Evolutionary conservation across 2,329 filamentous ascomycete genomes (phyloP).

Genomic region (Leptographium wingfieldii): DNA sequence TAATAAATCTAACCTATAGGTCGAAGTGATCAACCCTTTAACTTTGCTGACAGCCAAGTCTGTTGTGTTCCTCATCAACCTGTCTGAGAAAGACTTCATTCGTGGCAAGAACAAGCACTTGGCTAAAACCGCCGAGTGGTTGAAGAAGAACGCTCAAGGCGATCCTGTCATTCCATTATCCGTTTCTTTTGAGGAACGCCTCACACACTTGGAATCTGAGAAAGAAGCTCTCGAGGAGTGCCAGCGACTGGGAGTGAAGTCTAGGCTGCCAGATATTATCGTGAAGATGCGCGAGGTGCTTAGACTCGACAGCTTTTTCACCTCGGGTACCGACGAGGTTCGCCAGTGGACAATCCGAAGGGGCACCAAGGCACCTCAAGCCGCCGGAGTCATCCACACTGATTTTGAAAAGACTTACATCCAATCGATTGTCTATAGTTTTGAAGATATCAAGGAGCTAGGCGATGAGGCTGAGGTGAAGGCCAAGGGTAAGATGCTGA

Average conservation of each 20-base stretch:
- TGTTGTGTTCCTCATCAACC: constrained; percentile 91
- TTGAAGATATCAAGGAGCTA: too few relatives aligned
- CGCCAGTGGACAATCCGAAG: constrained; percentile 96
- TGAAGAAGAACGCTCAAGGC: constrained; percentile 77
- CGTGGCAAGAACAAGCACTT: constrained; percentile 99
- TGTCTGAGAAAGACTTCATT: constrained; percentile 93
- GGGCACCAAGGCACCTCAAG: constrained; percentile 93
- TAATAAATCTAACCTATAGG: constrained; percentile 34
- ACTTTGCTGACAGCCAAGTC: constrained; percentile 94
- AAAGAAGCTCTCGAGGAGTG: constrained; percentile 70
- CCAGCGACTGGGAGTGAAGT: constrained; percentile 78
- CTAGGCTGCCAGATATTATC: constrained; percentile 83
- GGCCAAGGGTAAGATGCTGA: constrained; percentile 92
- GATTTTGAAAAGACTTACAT: too few relatives aligned
- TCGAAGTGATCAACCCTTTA: constrained; percentile 94
- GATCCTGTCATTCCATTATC: constrained; percentile 92
- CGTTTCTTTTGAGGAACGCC: constrained; percentile 81
- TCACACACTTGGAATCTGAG: constrained; percentile 69
- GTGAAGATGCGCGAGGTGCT: constrained; percentile 85
- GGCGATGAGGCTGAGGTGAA: constrained; percentile 78
- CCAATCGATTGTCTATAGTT: too few relatives aligned
- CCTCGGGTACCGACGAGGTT: constrained; percentile 87
- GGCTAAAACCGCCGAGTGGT: constrained; percentile 85
- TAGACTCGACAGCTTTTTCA: constrained; percentile 93
- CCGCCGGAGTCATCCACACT: constrained; percentile 93